Conservation (phyloP, 306 rosid genomes). For the Prunus campanulata region DNA sequence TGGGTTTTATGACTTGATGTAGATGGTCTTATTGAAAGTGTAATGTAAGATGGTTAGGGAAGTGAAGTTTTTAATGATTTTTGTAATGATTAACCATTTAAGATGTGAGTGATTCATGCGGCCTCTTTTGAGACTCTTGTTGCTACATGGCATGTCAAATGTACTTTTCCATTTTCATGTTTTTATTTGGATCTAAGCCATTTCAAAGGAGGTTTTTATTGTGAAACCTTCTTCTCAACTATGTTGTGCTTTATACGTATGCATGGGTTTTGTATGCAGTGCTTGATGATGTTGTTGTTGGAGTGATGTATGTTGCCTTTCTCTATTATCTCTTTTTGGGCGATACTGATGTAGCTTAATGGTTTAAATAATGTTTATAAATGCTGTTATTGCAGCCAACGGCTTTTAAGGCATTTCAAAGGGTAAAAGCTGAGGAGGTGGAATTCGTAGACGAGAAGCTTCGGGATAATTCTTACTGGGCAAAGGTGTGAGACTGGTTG, state of each 20-base stretch:
- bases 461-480: constrained; percentile 92
- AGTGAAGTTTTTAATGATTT: neutral
- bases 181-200: neutral
- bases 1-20: too few relatives aligned
- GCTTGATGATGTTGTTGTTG: neutral
- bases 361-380: constrained; percentile 13
- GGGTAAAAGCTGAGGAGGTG: constrained; percentile 68
- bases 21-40: too few relatives aligned
- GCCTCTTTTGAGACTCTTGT: neutral
- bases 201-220: neutral
- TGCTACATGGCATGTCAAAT: neutral
- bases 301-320: neutral
- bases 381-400: constrained; percentile 53
- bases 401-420: constrained; percentile 65
- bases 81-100: neutral
- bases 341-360: neutral
- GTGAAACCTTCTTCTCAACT: neutral
- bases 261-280: neutral
- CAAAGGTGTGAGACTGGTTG: constrained; percentile 56
- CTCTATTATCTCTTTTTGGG: neutral
- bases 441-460: constrained; percentile 66
- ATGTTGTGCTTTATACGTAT: neutral
- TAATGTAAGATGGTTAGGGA: neutral
- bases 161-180: neutral
- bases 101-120: neutral